Percentiles rank a stretch among this genome's conserved stretches.
Conservation (phyloP, 768 basidiomycete species). For the Tricholoma matsutake region DNA sequence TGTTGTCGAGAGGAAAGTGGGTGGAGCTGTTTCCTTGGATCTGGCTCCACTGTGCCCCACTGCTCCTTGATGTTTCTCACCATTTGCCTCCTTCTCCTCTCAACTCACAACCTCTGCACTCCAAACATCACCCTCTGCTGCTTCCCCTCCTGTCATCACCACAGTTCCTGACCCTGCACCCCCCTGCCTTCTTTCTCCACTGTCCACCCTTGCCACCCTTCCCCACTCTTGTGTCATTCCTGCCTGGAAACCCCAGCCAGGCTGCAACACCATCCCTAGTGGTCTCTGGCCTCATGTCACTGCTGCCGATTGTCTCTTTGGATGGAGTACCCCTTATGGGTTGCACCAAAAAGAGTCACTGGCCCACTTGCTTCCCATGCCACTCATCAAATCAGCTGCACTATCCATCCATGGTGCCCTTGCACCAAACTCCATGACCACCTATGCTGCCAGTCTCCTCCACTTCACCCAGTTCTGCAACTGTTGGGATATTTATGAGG, state of each 20-base stretch:
- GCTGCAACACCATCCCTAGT: not conserved
- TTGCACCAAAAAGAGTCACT: not conserved
- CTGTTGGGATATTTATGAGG: slow-evolving; percentile 14
- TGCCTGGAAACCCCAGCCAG: not conserved
- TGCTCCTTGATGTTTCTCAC: not conserved
- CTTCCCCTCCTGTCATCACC: not conserved
- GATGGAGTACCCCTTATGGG: not conserved
- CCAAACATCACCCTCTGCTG: not conserved
- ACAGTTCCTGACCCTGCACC: too few species aligned
- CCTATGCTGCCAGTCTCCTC: slow-evolving; percentile 27
- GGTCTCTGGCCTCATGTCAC: not conserved
- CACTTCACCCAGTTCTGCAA: slow-evolving; percentile 31
- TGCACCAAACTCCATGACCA: slow-evolving; percentile 4
- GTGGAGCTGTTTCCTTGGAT: not conserved
- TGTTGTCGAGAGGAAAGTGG: not conserved
- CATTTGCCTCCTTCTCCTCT: not conserved
- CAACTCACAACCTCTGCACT: not conserved
- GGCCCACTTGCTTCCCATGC: not conserved
- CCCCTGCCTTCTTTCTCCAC: not conserved
- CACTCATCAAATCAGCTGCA: not conserved
- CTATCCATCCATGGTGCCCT: not conserved
- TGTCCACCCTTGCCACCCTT: not conserved
- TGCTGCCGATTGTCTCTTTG: not conserved
- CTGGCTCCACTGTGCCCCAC: not conserved
- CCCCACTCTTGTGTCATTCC: not conserved